Conservation (phyloP, 2,329 filamentous ascomycete genomes). For the Claviceps humidiphila region DNA sequence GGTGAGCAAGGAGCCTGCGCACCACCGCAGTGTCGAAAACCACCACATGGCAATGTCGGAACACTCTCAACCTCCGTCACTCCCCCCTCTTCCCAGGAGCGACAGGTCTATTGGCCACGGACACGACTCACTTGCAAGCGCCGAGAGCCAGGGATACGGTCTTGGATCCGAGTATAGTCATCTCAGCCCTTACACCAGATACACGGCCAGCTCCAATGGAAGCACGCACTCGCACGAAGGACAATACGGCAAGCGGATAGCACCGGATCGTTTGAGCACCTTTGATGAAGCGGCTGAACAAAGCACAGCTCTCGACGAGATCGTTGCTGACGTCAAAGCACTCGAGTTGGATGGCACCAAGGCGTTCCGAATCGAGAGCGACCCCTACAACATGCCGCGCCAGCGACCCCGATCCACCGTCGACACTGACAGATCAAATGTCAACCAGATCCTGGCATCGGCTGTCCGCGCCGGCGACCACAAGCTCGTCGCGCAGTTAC, state of each 20-base stretch:
- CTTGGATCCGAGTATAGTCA: slow-evolving; percentile 3
- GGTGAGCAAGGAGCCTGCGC: not conserved
- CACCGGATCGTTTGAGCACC: slow-evolving; percentile 16
- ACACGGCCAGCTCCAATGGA: slow-evolving; percentile 16
- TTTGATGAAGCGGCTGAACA: slow-evolving; percentile 14
- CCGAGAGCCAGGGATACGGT: slow-evolving; percentile 6
- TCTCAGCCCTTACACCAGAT: slow-evolving; percentile 6
- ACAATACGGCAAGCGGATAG: slow-evolving; percentile 9
- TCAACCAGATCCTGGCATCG: slow-evolving; percentile 35
- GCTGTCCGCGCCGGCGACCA: slow-evolving; percentile 45
- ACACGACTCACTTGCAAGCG: slow-evolving; percentile 7
- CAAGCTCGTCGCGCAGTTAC: slow-evolving; percentile 41
- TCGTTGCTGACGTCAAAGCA: slow-evolving; percentile 20
- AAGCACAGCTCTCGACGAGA: slow-evolving; percentile 11
- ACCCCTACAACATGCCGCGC: slow-evolving; percentile 37
- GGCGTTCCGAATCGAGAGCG: slow-evolving; percentile 35
- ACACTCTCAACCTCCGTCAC: not conserved
- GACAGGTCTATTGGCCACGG: slow-evolving; percentile 3
- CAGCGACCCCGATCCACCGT: slow-evolving; percentile 33
- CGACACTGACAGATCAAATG: slow-evolving; percentile 28
- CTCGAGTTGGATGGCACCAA: slow-evolving; percentile 27
- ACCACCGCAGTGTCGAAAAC: slow-evolving; percentile 6
- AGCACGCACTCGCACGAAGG: slow-evolving; percentile 19
- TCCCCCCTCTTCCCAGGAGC: slow-evolving; percentile 3
- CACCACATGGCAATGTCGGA: not conserved